Conservation (phyloP, 352 stramenopile genomes). For the Globisporangium nagaii region DNA sequence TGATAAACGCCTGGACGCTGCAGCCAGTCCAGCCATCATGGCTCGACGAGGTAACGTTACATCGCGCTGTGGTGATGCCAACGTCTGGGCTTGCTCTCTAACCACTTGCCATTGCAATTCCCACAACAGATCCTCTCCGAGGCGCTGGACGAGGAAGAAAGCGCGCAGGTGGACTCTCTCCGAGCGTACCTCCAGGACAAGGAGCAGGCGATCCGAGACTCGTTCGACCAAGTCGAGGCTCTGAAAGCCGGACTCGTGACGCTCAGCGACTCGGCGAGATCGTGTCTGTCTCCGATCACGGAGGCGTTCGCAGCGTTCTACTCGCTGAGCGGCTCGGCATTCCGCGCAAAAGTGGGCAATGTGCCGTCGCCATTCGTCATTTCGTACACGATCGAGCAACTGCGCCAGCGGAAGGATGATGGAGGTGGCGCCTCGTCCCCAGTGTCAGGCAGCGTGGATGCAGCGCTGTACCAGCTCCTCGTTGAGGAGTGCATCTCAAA, state of each 20-base stretch:
- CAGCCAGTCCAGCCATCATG: conserved; percentile 4
- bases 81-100: too few relatives aligned
- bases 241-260: conserved; percentile 5
- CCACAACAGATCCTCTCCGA: conserved; percentile 11
- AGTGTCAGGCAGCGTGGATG: conserved; percentile 1
- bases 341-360: not conserved
- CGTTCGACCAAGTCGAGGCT: conserved; percentile 7
- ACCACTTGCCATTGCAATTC: not conserved
- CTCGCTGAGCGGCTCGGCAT: conserved; percentile 1
- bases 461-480: conserved; percentile 5
- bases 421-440: not conserved
- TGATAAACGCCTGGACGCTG: conserved; percentile 2
- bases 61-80: too few relatives aligned
- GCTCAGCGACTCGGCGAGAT: not conserved
- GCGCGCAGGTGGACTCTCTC: not conserved
- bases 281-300: not conserved
- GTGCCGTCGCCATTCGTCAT: conserved; percentile 10
- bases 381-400: conserved; percentile 7
- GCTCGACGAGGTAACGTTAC: conserved; percentile 9
- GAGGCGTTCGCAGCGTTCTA: conserved; percentile 9
- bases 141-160: conserved; percentile 6
- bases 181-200: not conserved
- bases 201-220: conserved; percentile 3
- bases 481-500: conserved; percentile 6
- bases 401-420: not conserved